Evolutionary conservation across 805 yeast genomes (phyloP), one percentile per base, ranked within the genome.

Genomic region (Starmerella bombicola): DNA sequence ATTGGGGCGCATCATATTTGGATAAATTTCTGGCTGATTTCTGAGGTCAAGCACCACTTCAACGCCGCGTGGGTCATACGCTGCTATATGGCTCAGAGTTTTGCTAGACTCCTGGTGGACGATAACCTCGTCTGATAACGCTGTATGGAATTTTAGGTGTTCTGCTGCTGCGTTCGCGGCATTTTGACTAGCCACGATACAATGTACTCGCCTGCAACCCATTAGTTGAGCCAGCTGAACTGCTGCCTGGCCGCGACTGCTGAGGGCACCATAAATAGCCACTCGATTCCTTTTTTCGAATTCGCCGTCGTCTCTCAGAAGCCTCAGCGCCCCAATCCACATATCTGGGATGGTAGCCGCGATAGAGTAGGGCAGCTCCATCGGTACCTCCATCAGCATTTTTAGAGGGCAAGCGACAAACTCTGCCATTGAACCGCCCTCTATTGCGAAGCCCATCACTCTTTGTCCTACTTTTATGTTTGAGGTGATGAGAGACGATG

Each of bases 351-450:
- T 41, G 0, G 57, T 50, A 2, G 65, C 63, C 2, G 63, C 63
- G 10, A 47, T 48, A 2, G 42, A 43, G 36, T 50, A 41, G 8
- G 51, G 31, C 33, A 62, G 17, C 4, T 44, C 46, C 1, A 32
- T 35, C 5, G 64, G 63, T 12, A 51, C 38, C 7, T 43, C 46
- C 16, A 51, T 35, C 29, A 63, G 41, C 9, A 55, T 51, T 19
- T 39, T 38, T 3, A 50, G 30, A 17, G 55, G 47, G 33, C 61
- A 57, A 2, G 48, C 54, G 13, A 62, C 56, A 33, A 50, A 56
- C 47, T 62, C 61, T 6, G 66, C 64, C 39, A 60, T 61, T 3
- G 66, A 60, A 5, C 68, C 68, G 9, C 65, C 65, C 7, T 19
- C 12, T 4, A 47, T 43, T 1, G 50, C 57, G 17, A 61, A 49